Base-by-base conservation (phyloP, 2,329 filamentous ascomycete genomes). In the Penicillium aurantiogriseum region DNA sequence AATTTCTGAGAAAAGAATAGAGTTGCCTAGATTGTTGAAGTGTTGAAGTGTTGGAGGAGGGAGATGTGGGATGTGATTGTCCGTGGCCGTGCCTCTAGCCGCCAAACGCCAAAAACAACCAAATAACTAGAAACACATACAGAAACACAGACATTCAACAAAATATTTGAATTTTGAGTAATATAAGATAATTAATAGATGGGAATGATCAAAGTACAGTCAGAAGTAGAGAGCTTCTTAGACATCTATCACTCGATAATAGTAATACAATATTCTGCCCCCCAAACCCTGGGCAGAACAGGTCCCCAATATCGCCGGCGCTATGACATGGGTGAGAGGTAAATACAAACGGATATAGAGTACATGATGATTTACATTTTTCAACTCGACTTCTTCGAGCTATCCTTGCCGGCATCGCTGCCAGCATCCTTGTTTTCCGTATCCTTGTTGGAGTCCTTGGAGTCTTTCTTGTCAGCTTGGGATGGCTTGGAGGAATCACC, bases 341-440 rank as follows among this genome's bases (percentile, higher is more conserved):
- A 69, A 69, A 67, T 68, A 70, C 64, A 72, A 54, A 51, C 60
- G 61, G 61, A 60, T 66, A 65, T 68, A 69, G 33, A 65, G 53
- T 67, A 67, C 60, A 67, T 56, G 56, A 38, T 62, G 56, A 63
- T 63, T 58, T 63, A 67, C 61, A 65, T 27, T 31, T 57, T 60
- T 72, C 61, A 78, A 42, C 68, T 71, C 63, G 45, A 47, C 21
- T 78, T 78, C 67, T 77, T 76, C 19, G 72, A 69, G 57, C 73
- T 67, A 38, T 73, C 67, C 44, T 71, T 65, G 50, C 57, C 59
- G 45, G 57, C 35, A 52, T 68, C 68, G 44, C 57, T 60, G 46
- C 56, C 60, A 43, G 63, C 54, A 33, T 62, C 59, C 56, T 64
- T 54, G 29, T 27, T 45, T 52, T 45, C 29, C 21, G 50, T 70